Conservation (phyloP, 257 asterid species). For the Gynochthodes officinalis region DNA sequence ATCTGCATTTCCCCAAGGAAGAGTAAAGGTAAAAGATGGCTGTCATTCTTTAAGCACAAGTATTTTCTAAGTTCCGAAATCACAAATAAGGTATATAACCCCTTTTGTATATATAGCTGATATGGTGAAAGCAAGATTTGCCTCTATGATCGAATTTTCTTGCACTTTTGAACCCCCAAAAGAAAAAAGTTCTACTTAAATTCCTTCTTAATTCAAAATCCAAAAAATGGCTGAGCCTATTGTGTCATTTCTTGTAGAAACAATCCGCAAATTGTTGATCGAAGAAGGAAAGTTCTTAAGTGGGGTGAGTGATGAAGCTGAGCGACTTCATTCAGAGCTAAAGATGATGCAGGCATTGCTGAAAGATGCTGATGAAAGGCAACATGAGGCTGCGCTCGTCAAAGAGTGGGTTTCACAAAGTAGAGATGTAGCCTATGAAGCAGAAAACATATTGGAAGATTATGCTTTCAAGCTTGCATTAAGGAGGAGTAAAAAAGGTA, state of each 20-base stretch:
- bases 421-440: constrained; percentile 3
- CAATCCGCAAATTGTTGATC: background rate
- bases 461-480: constrained; percentile 1
- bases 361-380: background rate
- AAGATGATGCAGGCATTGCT: background rate
- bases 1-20: no score
- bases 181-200: no score
- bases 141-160: no score
- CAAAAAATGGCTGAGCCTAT: background rate
- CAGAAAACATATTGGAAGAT: constrained; percentile 2
- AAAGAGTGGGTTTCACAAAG: background rate
- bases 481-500: background rate
- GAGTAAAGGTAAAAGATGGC: no score
- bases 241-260: background rate
- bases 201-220: no score
- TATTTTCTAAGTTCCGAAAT: no score
- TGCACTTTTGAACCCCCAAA: no score
- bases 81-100: no score
- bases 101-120: no score
- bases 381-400: background rate
- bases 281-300: background rate
- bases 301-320: constrained; percentile 1
- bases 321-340: background rate
- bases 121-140: no score
- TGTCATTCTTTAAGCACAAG: no score